phyloP scores from a whole-genome alignment of 306 rosid genomes.

The Echinosophora koreensis region DNA sequence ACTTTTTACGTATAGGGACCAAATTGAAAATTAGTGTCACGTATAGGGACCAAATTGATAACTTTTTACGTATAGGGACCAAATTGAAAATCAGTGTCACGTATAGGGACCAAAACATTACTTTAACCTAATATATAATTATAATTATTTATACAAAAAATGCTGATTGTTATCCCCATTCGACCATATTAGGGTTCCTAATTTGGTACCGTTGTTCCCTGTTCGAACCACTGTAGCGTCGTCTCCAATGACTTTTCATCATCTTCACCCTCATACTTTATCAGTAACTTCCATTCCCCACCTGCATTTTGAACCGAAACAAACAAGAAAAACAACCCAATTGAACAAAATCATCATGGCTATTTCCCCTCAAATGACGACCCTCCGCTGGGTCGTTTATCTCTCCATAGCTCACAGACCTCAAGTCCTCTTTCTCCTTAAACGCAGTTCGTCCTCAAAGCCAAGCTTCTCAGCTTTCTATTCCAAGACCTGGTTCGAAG shows the following conservation, averaged over 20 bases:
- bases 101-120: too few relatives aligned
- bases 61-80: too few relatives aligned
- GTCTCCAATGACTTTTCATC: constrained; percentile 29
- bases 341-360: constrained; percentile 54
- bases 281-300: not conserved
- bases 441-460: constrained; percentile 61
- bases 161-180: too few relatives aligned
- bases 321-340: too few relatives aligned
- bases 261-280: not conserved
- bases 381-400: constrained; percentile 67
- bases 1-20: too few relatives aligned
- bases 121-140: too few relatives aligned
- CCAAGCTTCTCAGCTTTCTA: constrained; percentile 62
- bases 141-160: too few relatives aligned
- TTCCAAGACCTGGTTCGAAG: constrained; percentile 65
- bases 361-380: constrained; percentile 65
- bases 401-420: constrained; percentile 55
- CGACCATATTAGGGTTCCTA: too few relatives aligned
- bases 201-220: too few relatives aligned
- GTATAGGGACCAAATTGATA: too few relatives aligned
- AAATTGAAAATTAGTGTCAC: too few relatives aligned
- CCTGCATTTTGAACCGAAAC: not conserved
- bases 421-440: constrained; percentile 52
- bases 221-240: not conserved
- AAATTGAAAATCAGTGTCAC: too few relatives aligned